These are phyloP conservation scores for Beta lomatogona DNA, from an alignment of 179 eudicot species.

Conservation along the genomic window DNA sequence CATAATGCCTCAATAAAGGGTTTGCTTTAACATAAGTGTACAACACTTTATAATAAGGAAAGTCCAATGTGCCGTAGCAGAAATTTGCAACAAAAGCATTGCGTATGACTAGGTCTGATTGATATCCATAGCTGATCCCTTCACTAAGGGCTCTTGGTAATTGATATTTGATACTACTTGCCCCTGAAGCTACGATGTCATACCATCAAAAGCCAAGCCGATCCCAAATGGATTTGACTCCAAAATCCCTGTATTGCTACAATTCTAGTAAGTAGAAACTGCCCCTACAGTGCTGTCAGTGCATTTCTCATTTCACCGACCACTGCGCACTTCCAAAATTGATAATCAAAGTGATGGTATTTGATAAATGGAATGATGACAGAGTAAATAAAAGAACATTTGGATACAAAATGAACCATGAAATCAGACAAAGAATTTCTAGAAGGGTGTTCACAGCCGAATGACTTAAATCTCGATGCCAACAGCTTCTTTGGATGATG, in stretches of 20 bases:
- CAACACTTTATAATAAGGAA: background rate
- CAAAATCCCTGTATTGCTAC: background rate
- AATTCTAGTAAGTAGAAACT: background rate
- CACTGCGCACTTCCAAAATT: background rate
- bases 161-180: background rate
- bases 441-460: background rate
- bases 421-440: background rate
- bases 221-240: background rate
- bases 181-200: background rate
- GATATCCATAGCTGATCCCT: background rate
- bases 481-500: background rate
- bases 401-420: background rate
- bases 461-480: background rate
- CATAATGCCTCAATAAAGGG: background rate
- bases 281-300: background rate
- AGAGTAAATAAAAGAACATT: background rate
- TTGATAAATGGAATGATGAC: background rate
- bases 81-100: background rate
- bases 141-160: background rate
- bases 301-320: background rate
- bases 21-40: background rate
- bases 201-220: background rate
- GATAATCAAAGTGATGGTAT: background rate
- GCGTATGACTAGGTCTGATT: background rate
- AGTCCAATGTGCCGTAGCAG: background rate